A percentile compares a stretch with the other conserved stretches of the same genome.
These are phyloP conservation scores for Dillenia suffruticosa DNA, from an alignment of 164 flowering plant genomes.

Conservation along the genomic window DNA sequence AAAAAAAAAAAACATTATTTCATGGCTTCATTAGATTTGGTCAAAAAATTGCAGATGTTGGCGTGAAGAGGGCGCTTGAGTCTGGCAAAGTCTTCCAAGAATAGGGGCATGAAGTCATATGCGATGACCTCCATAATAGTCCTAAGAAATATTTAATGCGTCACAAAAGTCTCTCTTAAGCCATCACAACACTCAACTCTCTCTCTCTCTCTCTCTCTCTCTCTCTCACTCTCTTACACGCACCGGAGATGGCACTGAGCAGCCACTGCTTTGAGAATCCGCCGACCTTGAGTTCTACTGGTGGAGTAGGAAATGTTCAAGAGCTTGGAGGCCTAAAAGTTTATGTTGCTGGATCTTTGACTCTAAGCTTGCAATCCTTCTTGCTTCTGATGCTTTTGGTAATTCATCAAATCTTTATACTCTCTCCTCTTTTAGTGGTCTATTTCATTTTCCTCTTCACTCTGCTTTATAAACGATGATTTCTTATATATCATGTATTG, in stretches of 20 bases:
- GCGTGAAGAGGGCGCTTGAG: too few relatives aligned
- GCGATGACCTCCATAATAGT: background rate
- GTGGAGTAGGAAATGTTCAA: conserved; percentile 19
- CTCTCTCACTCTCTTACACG: background rate
- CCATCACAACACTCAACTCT: background rate
- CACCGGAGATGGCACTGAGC: background rate
- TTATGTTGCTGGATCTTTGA: conserved; percentile 20
- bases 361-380: conserved; percentile 27
- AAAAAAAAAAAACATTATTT: too few relatives aligned
- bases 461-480: background rate
- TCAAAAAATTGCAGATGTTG: too few relatives aligned
- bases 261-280: background rate
- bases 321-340: conserved; percentile 29
- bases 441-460: background rate
- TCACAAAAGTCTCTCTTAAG: background rate
- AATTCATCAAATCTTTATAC: background rate
- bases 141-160: background rate
- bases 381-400: conserved; percentile 31
- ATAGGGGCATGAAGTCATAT: background rate
- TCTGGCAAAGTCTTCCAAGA: conserved; percentile 4
- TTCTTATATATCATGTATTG: background rate
- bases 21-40: too few relatives aligned
- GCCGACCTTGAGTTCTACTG: background rate
- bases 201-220: too few relatives aligned
- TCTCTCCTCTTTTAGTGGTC: background rate